Conservation (phyloP, 1,139 yeast species). For the Pichia sp. region DNA sequence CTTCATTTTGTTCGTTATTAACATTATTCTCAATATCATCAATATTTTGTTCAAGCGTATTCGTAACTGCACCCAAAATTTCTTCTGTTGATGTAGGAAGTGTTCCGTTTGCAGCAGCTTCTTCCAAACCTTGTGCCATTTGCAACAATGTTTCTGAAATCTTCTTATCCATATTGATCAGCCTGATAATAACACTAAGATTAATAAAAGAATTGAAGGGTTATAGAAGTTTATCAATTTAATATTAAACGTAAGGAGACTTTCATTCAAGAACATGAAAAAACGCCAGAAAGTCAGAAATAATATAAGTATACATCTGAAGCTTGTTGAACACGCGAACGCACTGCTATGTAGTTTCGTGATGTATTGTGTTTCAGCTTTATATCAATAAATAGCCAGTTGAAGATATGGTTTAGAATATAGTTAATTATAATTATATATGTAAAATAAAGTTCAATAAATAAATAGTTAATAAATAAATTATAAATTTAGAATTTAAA, state of each 20-base stretch:
- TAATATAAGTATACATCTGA: no score
- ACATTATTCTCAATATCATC: background rate
- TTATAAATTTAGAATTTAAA: slow-evolving; percentile 60
- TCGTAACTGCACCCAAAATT: background rate
- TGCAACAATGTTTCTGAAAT: background rate
- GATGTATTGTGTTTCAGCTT: no score
- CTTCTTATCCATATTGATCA: background rate
- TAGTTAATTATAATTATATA: background rate
- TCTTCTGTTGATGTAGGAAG: background rate
- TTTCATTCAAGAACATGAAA: no score
- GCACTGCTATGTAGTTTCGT: no score
- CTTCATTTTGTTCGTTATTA: slow-evolving; percentile 10
- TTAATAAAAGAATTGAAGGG: no score
- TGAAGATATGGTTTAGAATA: no score
- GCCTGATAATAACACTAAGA: no score
- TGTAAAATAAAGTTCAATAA: background rate
- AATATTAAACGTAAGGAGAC: no score
- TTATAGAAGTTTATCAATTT: no score
- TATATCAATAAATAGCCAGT: no score
- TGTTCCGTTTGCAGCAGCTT: background rate
- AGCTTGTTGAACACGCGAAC: no score
- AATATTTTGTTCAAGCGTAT: background rate
- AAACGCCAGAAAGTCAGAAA: no score
- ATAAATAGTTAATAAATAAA: background rate
- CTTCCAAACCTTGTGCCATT: background rate